A percentile compares a stretch with the other conserved stretches of the same genome.
These are phyloP conservation scores for Phanerochaete sordida DNA, from an alignment of 768 basidiomycete genomes.

Conservation along the genomic window DNA sequence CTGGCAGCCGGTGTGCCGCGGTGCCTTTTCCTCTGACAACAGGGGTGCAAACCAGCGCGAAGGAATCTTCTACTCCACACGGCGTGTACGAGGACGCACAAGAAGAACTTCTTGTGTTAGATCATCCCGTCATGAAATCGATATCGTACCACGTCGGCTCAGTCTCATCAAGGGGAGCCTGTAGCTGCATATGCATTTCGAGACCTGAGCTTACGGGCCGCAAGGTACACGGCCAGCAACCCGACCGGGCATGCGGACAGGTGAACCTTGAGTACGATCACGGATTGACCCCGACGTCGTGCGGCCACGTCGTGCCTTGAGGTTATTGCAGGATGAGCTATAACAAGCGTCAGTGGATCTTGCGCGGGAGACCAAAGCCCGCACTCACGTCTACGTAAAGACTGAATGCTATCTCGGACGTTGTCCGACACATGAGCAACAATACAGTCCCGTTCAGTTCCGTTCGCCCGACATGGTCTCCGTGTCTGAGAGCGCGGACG, in stretches of 20 bases:
- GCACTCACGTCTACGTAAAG: constrained; percentile 10
- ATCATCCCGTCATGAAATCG: constrained; percentile 14
- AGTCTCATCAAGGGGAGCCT: background rate
- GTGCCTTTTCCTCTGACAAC: constrained; percentile 11
- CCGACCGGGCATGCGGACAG: background rate
- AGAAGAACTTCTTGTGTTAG: constrained; percentile 5
- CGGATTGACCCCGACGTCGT: constrained; percentile 13
- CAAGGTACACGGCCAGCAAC: background rate
- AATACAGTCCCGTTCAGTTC: constrained; percentile 3
- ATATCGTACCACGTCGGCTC: constrained; percentile 13
- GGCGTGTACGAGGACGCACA: constrained; percentile 7
- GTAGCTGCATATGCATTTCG: background rate
- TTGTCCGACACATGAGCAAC: constrained; percentile 3
- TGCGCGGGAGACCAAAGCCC: constrained; percentile 6
- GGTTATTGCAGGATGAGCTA: constrained; percentile 5
- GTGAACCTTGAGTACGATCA: background rate
- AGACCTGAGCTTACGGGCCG: constrained; percentile 1
- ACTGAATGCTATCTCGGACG: constrained; percentile 14
- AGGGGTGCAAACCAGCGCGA: constrained; percentile 5
- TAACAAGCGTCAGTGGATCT: constrained; percentile 11
- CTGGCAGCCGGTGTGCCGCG: constrained; percentile 15
- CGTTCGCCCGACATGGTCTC: background rate
- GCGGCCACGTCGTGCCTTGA: constrained; percentile 2
- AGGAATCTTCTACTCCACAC: constrained; percentile 14
- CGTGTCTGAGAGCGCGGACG: background rate